phyloP scores from a whole-genome alignment of 2,329 filamentous ascomycete genomes.

The Ophiostoma perfectum region DNA sequence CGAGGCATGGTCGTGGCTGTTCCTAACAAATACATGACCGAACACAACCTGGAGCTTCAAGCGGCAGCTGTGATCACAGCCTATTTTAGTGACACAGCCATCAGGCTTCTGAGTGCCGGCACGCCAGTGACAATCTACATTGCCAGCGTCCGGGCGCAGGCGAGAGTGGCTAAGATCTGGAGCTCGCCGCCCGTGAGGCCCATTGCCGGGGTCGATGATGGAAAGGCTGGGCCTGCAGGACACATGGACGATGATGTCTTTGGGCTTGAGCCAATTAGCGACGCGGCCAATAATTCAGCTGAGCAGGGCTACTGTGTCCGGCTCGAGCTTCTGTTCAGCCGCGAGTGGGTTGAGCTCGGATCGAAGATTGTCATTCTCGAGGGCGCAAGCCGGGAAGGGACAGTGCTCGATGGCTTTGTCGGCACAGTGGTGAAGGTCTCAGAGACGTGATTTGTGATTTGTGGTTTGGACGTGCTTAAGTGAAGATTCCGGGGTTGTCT shows the following conservation, averaged over 20 bases:
- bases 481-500: background rate
- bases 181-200: constrained; percentile 25
- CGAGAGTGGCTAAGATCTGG: constrained; percentile 51
- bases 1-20: constrained; percentile 81
- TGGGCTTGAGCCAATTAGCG: constrained; percentile 34
- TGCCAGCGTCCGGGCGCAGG: constrained; percentile 77
- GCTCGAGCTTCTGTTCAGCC: constrained; percentile 62
- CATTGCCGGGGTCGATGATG: constrained; percentile 22
- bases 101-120: constrained; percentile 59
- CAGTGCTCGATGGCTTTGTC: constrained; percentile 66
- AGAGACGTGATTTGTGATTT: constrained; percentile 33
- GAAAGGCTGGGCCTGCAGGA: constrained; percentile 1
- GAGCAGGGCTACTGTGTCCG: constrained; percentile 49
- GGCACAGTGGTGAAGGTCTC: constrained; percentile 60
- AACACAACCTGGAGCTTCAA: constrained; percentile 54
- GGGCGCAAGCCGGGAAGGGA: constrained; percentile 61
- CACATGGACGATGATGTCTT: constrained; percentile 51
- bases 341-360: constrained; percentile 69
- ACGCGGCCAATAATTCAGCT: constrained; percentile 33
- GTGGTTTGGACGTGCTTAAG: background rate
- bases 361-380: constrained; percentile 67
- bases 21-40: constrained; percentile 53
- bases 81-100: constrained; percentile 59
- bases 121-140: constrained; percentile 76
- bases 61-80: constrained; percentile 66